These are phyloP conservation scores for Pyrenochaeta sp. DNA, from an alignment of 2,329 filamentous ascomycete genomes.

Conservation along the genomic window DNA sequence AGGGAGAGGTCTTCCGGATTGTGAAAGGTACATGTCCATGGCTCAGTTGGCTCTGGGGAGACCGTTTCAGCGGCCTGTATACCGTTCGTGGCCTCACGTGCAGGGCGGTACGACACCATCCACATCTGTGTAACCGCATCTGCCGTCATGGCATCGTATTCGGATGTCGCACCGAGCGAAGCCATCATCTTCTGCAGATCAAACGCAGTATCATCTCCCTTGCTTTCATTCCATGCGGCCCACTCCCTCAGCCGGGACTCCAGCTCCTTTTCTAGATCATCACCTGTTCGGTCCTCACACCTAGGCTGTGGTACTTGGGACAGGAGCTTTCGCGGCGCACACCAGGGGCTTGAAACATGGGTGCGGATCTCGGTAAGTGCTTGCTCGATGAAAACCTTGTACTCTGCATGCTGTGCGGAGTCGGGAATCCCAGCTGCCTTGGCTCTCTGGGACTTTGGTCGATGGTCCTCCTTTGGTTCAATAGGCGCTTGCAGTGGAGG, in stretches of 20 bases:
- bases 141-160: constrained; percentile 25
- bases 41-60: constrained; percentile 19
- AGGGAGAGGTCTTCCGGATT: constrained; percentile 37
- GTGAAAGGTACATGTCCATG: constrained; percentile 42
- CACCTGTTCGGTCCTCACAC: constrained; percentile 25
- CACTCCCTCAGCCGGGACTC: constrained; percentile 41
- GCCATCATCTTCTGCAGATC: constrained; percentile 49
- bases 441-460: constrained; percentile 61
- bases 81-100: constrained; percentile 23
- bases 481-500: constrained; percentile 58
- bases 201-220: constrained; percentile 33
- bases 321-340: constrained; percentile 34
- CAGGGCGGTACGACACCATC: constrained; percentile 33
- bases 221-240: constrained; percentile 32
- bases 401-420: constrained; percentile 46
- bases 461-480: constrained; percentile 56
- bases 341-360: constrained; percentile 37
- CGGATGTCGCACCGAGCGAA: constrained; percentile 34
- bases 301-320: constrained; percentile 18
- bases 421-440: constrained; percentile 48
- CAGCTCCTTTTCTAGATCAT: constrained; percentile 40
- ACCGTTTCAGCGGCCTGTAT: constrained; percentile 16
- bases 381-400: constrained; percentile 48
- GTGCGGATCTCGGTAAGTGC: constrained; percentile 49
- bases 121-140: constrained; percentile 30